Conservation (phyloP, 352 stramenopile species). For the Pythium periplocum region DNA sequence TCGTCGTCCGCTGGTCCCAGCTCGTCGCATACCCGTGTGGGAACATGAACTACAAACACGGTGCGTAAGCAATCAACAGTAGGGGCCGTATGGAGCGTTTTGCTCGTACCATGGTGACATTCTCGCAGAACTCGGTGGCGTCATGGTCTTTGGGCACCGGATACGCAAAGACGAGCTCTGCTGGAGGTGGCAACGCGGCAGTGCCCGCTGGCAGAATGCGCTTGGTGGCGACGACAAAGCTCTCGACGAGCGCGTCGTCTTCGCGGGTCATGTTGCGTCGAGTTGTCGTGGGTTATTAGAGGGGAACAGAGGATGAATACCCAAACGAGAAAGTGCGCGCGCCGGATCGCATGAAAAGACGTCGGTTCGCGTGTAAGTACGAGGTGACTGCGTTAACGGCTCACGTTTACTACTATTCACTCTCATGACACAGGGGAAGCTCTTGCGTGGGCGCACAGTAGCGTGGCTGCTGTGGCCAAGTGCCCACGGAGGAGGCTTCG, state of each 20-base stretch:
- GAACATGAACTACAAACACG: conserved; percentile 36
- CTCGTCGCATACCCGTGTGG: conserved; percentile 30
- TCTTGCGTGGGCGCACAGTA: too few relatives aligned
- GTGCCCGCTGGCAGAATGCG: not conserved
- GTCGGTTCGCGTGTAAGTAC: too few relatives aligned
- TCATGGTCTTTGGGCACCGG: conserved; percentile 20
- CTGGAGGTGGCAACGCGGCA: too few relatives aligned
- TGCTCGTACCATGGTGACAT: conserved; percentile 32
- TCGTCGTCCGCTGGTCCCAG: conserved; percentile 18
- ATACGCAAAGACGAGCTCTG: conserved; percentile 34
- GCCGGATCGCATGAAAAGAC: too few relatives aligned
- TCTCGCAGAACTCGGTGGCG: conserved; percentile 38
- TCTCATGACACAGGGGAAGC: too few relatives aligned
- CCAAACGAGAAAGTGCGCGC: too few relatives aligned
- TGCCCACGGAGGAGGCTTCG: too few relatives aligned
- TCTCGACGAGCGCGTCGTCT: conserved; percentile 27
- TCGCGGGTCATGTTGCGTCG: conserved; percentile 1
- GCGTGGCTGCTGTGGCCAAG: too few relatives aligned
- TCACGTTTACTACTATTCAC: too few relatives aligned
- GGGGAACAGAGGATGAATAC: too few relatives aligned
- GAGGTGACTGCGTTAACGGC: too few relatives aligned
- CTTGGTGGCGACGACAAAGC: conserved; percentile 39
- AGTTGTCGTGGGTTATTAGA: too few relatives aligned
- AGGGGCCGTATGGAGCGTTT: conserved; percentile 1
- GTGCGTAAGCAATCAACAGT: conserved; percentile 1